A percentile compares a stretch with the other conserved stretches of the same genome.
Conservation (phyloP, 352 stramenopile genomes). For the Pythium coloratum region DNA sequence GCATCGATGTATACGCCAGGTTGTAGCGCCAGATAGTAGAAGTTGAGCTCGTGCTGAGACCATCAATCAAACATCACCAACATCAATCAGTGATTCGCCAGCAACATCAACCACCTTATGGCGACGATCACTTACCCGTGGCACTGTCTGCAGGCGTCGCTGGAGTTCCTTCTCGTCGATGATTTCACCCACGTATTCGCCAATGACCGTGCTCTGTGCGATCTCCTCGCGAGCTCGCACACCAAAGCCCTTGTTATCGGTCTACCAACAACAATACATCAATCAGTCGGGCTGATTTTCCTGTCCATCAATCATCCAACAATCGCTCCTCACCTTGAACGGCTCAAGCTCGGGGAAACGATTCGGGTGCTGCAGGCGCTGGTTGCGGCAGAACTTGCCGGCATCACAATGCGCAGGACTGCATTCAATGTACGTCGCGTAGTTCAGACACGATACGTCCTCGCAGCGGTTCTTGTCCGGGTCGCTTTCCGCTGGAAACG, state of each 20-base stretch:
- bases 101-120: not conserved
- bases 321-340: constrained; percentile 45
- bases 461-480: constrained; percentile 54
- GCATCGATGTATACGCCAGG: constrained; percentile 89
- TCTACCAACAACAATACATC: constrained; percentile 29
- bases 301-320: constrained; percentile 2
- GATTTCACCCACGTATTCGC: constrained; percentile 92
- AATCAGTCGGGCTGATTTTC: not conserved
- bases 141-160: constrained; percentile 52
- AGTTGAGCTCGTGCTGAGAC: constrained; percentile 76
- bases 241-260: constrained; percentile 83
- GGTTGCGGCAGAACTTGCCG: constrained; percentile 59
- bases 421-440: constrained; percentile 87
- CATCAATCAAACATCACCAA: not conserved
- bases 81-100: not conserved
- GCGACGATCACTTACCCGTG: constrained; percentile 36
- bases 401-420: constrained; percentile 40
- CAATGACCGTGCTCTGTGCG: constrained; percentile 64
- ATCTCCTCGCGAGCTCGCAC: constrained; percentile 71
- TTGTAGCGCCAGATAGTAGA: constrained; percentile 84
- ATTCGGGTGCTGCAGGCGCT: constrained; percentile 74
- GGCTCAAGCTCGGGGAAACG: constrained; percentile 63
- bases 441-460: constrained; percentile 89
- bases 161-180: constrained; percentile 87
- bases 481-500: constrained; percentile 44